Evolutionary conservation across 1,284 basidiomycete species (phyloP).

Genomic region (Ceratobasidium theobromae): DNA sequence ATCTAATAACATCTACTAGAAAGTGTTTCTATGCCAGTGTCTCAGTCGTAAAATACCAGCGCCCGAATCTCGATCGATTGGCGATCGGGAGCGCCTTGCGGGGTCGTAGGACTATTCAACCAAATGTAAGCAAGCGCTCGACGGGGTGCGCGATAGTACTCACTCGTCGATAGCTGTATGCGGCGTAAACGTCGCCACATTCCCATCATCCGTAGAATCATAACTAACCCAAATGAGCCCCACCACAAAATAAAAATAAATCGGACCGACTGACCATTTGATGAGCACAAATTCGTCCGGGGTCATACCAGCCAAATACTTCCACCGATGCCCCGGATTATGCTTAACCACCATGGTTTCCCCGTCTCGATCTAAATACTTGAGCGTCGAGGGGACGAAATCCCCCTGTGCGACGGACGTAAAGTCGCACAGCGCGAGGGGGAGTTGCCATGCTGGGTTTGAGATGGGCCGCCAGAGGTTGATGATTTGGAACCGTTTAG

Average conservation of each 20-base stretch:
- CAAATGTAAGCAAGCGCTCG: conserved; percentile 38
- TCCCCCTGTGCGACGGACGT: conserved; percentile 54
- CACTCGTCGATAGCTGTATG: conserved; percentile 47
- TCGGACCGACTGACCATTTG: conserved; percentile 57
- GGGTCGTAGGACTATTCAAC: conserved; percentile 57
- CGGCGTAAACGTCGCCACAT: conserved; percentile 56
- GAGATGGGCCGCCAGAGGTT: conserved; percentile 71
- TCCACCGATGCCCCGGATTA: conserved; percentile 61
- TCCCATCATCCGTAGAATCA: conserved; percentile 56
- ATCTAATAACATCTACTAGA: too few species aligned
- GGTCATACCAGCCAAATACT: conserved; percentile 61
- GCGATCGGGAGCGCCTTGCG: conserved; percentile 51
- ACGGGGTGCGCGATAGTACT: not conserved
- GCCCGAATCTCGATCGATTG: conserved; percentile 62
- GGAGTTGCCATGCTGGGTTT: conserved; percentile 56
- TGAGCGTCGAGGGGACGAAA: conserved; percentile 53
- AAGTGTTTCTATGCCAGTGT: too few species aligned
- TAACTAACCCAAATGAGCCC: conserved; percentile 44
- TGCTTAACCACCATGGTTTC: conserved; percentile 59
- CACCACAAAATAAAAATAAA: too few species aligned
- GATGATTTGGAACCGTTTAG: conserved; percentile 62
- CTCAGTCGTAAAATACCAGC: conserved; percentile 55
- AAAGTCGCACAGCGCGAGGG: conserved; percentile 63
- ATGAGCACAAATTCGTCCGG: conserved; percentile 65
- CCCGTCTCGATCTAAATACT: conserved; percentile 57